Evolutionary conservation across 176 grass and related monocot genomes (phyloP), one percentile per base, ranked within the genome.

Genomic region (Paspalum notatum): DNA sequence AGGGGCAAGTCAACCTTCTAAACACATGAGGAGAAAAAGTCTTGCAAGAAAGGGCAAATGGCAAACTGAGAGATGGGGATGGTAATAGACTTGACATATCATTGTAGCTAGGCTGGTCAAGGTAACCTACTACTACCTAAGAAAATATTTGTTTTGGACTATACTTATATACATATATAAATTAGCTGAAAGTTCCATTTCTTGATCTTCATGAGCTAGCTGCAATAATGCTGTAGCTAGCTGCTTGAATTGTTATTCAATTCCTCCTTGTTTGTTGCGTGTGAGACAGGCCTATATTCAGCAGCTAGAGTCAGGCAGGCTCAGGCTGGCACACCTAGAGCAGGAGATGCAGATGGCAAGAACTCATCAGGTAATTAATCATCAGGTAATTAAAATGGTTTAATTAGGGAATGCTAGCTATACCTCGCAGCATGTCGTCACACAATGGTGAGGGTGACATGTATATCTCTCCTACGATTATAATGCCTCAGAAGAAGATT

Each of bases 251-350:
- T 40, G 3, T 53, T 3, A 2, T 7, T 26, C 24, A 15, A 38
- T 78, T 5, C 38, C 18, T 5, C 38, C 18, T 15, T 40, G 37
- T 66, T 54, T 52, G 41, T 50, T 62, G 76, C 47, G 21, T 66
- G 14, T 83, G 22, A 15, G n/a, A 42, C 56, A 92, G 90, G 90
- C 80, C 62, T 92, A 92, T n/a, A 83, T 92, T 61, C 90, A 92
- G 68, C 90, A 92, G 53, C 86, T 92, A 54, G 90, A 92, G 80
- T 72, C 90, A 39, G 87, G 90, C 61, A 92, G 86, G 69, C 67
- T 92, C 32, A 89, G 76, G 68, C 64, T 92, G 51, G 66, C 45
- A 27, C 90, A 92, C 21, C 47, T 92, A 6, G 90, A 92, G 37
- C 90, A 92, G 54, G 86, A 89, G 71, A 48, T 86, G 45, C 90